phyloP scores from a whole-genome alignment of 208 protist genomes.

The Trypanosoma congolense region DNA sequence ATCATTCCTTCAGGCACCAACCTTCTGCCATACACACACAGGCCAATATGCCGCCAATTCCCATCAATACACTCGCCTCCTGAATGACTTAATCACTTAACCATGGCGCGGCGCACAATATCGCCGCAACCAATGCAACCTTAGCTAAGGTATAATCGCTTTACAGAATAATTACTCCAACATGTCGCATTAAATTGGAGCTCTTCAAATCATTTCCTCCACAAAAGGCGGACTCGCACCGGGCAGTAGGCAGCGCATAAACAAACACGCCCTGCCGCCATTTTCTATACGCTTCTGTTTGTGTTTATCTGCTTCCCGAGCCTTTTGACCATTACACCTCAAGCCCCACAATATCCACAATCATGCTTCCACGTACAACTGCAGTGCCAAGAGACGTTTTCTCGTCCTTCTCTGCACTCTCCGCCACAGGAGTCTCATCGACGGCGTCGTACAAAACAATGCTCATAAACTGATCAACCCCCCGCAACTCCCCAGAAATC shows the following conservation, averaged over 20 bases:
- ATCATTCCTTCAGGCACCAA: no score
- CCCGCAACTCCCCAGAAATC: slow-evolving; percentile 92
- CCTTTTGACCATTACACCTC: slow-evolving; percentile 38
- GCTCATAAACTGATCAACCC: slow-evolving; percentile 97
- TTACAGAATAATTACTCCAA: no score
- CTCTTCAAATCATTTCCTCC: not conserved
- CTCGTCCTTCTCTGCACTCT: slow-evolving; percentile 35
- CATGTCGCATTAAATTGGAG: no score
- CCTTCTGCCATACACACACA: no score
- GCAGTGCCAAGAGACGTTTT: slow-evolving; percentile 87
- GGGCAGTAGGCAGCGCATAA: not conserved
- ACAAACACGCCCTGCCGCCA: not conserved
- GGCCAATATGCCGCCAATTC: no score
- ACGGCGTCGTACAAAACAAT: slow-evolving; percentile 95
- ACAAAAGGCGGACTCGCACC: not conserved
- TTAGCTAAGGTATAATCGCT: no score
- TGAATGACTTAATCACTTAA: no score
- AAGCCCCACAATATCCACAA: slow-evolving; percentile 87
- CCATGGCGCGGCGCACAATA: no score
- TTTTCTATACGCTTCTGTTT: no score
- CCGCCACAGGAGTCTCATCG: slow-evolving; percentile 83
- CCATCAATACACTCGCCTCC: no score
- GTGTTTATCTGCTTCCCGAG: no score
- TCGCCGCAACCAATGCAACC: no score
- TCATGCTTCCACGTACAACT: slow-evolving; percentile 86